phyloP scores from a whole-genome alignment of 768 basidiomycete genomes.

The Lepiota subincarnata region DNA sequence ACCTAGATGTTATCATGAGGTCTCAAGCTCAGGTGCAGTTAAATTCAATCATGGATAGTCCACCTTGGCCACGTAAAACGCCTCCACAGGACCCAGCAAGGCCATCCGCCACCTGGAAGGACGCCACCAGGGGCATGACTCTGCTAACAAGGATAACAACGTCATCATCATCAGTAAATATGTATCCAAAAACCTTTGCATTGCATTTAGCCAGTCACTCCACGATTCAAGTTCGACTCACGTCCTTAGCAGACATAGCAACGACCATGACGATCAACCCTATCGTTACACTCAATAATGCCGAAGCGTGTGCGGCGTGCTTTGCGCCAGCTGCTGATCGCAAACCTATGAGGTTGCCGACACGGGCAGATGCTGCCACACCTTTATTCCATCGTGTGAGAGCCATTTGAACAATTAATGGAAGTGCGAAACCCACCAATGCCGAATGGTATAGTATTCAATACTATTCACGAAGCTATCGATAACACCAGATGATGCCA shows the following conservation, averaged over 20 bases:
- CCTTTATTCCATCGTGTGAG: conserved; percentile 45
- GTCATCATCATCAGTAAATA: conserved; percentile 58
- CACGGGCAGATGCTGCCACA: conserved; percentile 66
- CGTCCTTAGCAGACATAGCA: conserved; percentile 55
- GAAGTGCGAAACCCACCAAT: conserved; percentile 33
- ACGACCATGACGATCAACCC: conserved; percentile 56
- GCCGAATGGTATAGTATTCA: too few species aligned
- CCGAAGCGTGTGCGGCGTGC: conserved; percentile 57
- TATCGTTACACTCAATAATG: conserved; percentile 56
- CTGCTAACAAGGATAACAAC: conserved; percentile 43
- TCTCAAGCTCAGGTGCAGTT: too few species aligned
- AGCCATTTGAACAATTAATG: conserved; percentile 42
- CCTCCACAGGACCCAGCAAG: conserved; percentile 61
- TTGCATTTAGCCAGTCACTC: background rate
- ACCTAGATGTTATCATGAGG: too few species aligned
- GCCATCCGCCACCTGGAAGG: conserved; percentile 81
- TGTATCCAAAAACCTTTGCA: conserved; percentile 55
- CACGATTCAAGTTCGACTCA: conserved; percentile 23
- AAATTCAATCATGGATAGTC: conserved; percentile 8
- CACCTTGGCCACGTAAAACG: conserved; percentile 77
- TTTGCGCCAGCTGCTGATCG: conserved; percentile 49
- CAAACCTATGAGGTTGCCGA: conserved; percentile 70
- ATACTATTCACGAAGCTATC: too few species aligned
- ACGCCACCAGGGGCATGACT: conserved; percentile 71
- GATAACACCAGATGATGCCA: too few species aligned